These are phyloP conservation scores for Solanum appendiculatum DNA, from an alignment of 257 asterid genomes.

Conservation along the genomic window DNA sequence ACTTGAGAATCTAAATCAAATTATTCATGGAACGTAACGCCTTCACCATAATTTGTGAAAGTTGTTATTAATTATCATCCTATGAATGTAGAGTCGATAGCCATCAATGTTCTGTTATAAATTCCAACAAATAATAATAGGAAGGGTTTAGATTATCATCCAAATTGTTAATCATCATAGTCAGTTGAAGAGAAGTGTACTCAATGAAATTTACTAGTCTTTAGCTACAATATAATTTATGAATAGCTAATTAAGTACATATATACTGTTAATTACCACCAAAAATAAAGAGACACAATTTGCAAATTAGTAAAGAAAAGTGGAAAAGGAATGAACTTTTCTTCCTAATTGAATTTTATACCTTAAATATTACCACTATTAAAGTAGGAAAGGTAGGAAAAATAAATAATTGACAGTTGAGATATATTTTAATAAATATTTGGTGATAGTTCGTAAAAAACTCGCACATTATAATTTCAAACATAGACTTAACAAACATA, in stretches of 20 bases:
- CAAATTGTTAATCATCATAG: not conserved
- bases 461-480: too few species aligned
- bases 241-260: not conserved
- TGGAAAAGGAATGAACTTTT: not conserved
- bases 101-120: not conserved
- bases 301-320: not conserved
- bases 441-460: too few species aligned
- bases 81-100: not conserved
- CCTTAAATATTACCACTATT: too few species aligned
- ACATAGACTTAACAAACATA: too few species aligned
- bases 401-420: too few species aligned
- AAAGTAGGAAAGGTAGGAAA: too few species aligned
- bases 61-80: not conserved
- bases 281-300: not conserved
- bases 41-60: not conserved
- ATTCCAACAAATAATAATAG: not conserved
- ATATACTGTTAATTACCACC: not conserved
- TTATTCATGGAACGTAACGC: not conserved
- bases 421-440: too few species aligned
- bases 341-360: too few species aligned
- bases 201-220: not conserved
- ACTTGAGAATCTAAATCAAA: not conserved
- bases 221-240: not conserved
- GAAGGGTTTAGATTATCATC: not conserved
- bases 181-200: not conserved